Base-by-base conservation (phyloP, 2,329 filamentous ascomycete genomes). In the Penicillium sclerotiorum region DNA sequence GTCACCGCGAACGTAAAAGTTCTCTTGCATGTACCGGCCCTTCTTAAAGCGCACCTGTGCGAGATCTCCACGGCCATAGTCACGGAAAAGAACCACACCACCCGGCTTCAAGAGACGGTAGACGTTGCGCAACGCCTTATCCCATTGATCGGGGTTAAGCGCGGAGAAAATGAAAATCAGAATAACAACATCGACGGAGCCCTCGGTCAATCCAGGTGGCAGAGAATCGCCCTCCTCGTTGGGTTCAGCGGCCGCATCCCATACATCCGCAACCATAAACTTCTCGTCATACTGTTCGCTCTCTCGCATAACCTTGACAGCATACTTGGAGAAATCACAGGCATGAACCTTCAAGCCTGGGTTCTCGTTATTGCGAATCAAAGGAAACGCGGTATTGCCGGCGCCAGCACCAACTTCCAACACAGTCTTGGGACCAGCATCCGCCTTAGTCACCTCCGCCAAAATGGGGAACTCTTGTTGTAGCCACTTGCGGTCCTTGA, bases 131-230 rank as follows among this genome's bases (percentile, higher is more conserved):
- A 97, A 84, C 11, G 91, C 90, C 66, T 85, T 82, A 41, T 80
- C 76, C 94, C 94, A 99, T 71, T 99, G 91, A 40, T 73, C 70
- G 0, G 94, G 94, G 27, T 88, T 86, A 39, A 99, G 77, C 2
- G 94, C 94, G 15, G 90, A 96, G 77, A 99, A 97, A 66, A 97
- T 93, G 76, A 99, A 99, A 53, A 99, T 90, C 81, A 99, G 85
- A 45, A 99, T 79, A 30, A 95, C 90, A 32, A 97, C 84, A 71
- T 99, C 93, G 52, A 96, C 91, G 51, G 84, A 89, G n/a, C 80
- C 85, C 62, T 91, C 86, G 42, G 77, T 77, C 13, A 99, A 75
- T 1, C 85, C 89, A 1, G 90, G 89, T 5, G 94, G 93, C 6
- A 96, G 76, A 4, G 63, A 65, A 17, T 65, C 60, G 1, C 74